phyloP scores from a whole-genome alignment of 2,329 filamentous ascomycete species.

The Colletotrichum tropicale region DNA sequence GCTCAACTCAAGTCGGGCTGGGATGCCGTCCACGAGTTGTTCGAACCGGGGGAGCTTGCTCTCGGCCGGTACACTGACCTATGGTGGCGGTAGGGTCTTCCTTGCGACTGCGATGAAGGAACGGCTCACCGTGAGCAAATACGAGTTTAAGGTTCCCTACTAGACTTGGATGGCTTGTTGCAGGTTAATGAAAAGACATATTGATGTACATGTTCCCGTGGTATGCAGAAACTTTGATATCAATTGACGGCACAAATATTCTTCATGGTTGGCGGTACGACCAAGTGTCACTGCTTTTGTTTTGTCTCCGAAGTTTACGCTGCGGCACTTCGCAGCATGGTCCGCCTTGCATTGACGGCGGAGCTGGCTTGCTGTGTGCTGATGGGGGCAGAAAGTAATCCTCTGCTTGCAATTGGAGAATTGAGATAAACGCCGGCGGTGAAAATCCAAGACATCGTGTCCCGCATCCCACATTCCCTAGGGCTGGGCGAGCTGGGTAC shows the following conservation, averaged over 20 bases:
- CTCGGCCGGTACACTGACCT: constrained; percentile 2
- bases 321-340: background rate
- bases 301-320: background rate
- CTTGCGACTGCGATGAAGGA: background rate
- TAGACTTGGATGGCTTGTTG: background rate
- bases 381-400: background rate
- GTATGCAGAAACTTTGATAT: background rate
- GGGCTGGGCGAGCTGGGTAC: background rate
- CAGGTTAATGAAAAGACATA: background rate
- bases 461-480: background rate
- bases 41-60: background rate
- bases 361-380: background rate
- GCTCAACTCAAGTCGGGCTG: background rate
- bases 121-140: background rate
- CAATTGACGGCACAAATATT: background rate
- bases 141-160: background rate
- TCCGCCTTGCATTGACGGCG: background rate
- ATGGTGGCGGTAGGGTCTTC: background rate
- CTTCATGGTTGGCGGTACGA: background rate
- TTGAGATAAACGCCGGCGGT: background rate
- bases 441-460: background rate
- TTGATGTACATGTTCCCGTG: background rate
- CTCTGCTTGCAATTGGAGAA: background rate
- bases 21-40: background rate
- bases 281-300: background rate